A percentile compares a stretch with the other conserved stretches of the same genome.
These are phyloP conservation scores for Debaryomyces tyrocola DNA, from an alignment of 805 yeast genomes.

Conservation along the genomic window DNA sequence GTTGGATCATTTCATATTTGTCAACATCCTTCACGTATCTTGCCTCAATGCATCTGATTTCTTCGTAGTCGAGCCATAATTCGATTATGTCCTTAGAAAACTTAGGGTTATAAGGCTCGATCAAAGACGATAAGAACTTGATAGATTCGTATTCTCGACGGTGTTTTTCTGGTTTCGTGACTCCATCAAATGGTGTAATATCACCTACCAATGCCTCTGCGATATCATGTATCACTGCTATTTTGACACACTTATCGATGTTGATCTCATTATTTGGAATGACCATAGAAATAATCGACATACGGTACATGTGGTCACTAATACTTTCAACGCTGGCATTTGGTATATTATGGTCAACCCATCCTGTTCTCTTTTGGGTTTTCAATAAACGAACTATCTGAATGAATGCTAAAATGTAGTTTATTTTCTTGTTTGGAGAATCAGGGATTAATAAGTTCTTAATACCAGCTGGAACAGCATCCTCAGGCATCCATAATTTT, in stretches of 20 bases:
- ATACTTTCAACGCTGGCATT: slow-evolving; percentile 63
- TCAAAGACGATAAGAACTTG: slow-evolving; percentile 57
- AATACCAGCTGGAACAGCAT: slow-evolving; percentile 30
- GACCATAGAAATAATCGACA: slow-evolving; percentile 79
- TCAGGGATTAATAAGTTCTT: slow-evolving; percentile 5
- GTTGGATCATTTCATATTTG: slow-evolving; percentile 81
- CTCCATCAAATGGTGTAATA: slow-evolving; percentile 72
- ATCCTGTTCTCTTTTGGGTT: slow-evolving; percentile 85
- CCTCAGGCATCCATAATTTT: slow-evolving; percentile 53
- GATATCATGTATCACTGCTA: slow-evolving; percentile 89
- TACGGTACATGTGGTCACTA: slow-evolving; percentile 95
- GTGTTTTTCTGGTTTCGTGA: slow-evolving; percentile 79
- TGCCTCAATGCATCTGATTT: slow-evolving; percentile 78
- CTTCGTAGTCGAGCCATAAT: slow-evolving; percentile 88
- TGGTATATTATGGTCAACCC: slow-evolving; percentile 70
- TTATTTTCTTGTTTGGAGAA: slow-evolving; percentile 24
- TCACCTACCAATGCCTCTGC: slow-evolving; percentile 96
- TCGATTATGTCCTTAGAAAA: slow-evolving; percentile 67
- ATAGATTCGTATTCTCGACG: slow-evolving; percentile 77
- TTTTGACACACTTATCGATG: slow-evolving; percentile 71
- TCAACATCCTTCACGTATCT: slow-evolving; percentile 91
- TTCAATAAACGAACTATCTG: slow-evolving; percentile 74
- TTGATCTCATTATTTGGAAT: slow-evolving; percentile 56
- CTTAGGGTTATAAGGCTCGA: slow-evolving; percentile 59
- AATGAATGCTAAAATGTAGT: slow-evolving; percentile 56